phyloP scores from a whole-genome alignment of 1,284 basidiomycete genomes.

The Rhodotorula sp. region DNA sequence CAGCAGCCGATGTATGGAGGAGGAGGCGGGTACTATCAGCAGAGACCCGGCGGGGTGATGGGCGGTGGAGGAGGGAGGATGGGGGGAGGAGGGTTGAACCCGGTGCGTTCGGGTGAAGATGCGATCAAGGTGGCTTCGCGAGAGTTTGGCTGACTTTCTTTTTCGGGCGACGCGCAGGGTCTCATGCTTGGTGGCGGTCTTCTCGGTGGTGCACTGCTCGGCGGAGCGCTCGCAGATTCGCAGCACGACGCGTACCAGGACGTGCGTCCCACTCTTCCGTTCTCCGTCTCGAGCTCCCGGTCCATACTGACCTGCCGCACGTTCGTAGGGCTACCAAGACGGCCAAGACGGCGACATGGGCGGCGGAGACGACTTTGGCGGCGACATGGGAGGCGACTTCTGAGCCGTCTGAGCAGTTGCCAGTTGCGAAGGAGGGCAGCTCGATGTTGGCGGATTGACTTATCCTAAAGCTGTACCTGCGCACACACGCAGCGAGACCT shows the following conservation, averaged over 20 bases:
- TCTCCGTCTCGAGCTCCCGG: too few species aligned
- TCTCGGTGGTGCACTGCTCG: conserved; percentile 12
- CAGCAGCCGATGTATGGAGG: conserved; percentile 8
- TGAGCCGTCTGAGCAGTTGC: not conserved
- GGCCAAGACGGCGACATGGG: conserved; percentile 9
- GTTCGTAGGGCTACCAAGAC: conserved; percentile 11
- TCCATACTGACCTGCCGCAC: not conserved
- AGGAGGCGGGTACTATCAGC: conserved; percentile 4
- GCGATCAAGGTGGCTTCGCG: not conserved
- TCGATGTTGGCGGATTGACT: too few species aligned
- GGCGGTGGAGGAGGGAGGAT: conserved; percentile 8
- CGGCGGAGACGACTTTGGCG: conserved; percentile 1
- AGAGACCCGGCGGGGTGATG: not conserved
- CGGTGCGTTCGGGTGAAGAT: conserved; percentile 6
- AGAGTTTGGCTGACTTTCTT: too few species aligned
- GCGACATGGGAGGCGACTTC: not conserved
- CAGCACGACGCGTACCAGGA: conserved; percentile 25
- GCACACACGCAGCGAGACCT: too few species aligned
- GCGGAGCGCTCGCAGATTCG: conserved; percentile 5
- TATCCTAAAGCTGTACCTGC: too few species aligned
- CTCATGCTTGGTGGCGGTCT: conserved; percentile 33
- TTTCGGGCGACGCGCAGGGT: conserved; percentile 1
- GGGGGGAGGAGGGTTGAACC: conserved; percentile 33
- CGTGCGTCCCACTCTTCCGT: not conserved
- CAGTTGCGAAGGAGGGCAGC: too few species aligned